A percentile compares a stretch with the other conserved stretches of the same genome.
Evolutionary conservation across 306 rosid species (phyloP).

Genomic region (Acacia confusa): DNA sequence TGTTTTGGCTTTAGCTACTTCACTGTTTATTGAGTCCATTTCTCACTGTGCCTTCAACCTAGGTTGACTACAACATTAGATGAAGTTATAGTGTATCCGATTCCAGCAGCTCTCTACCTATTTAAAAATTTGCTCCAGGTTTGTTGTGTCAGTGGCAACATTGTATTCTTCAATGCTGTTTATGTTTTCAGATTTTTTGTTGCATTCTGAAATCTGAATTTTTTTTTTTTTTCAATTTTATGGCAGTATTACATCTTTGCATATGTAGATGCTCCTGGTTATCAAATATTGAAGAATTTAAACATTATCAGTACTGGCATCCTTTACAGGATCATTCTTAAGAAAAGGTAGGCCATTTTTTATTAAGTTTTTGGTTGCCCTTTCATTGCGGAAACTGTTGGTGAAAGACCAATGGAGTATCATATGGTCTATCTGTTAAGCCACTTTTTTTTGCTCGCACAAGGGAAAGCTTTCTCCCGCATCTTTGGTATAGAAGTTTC

Average conservation of each 20-base stretch:
- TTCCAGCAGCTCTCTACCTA: constrained; percentile 90
- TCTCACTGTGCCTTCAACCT: constrained; percentile 33
- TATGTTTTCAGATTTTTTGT: constrained; percentile 12
- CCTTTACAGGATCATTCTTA: constrained; percentile 87
- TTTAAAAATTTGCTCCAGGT: constrained; percentile 97
- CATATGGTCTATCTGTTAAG: constrained; percentile 6
- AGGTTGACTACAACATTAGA: constrained; percentile 80
- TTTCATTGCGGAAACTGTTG: constrained; percentile 22
- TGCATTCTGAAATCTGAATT: constrained; percentile 32
- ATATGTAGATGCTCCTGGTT: constrained; percentile 96
- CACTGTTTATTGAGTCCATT: background rate
- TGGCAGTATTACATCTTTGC: constrained; percentile 96
- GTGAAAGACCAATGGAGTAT: constrained; percentile 12
- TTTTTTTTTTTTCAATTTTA: constrained; percentile 23
- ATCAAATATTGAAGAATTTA: constrained; percentile 88
- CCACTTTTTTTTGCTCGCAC: constrained; percentile 20
- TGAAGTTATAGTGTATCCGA: constrained; percentile 90
- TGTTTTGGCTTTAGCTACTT: constrained; percentile 19
- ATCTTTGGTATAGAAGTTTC: constrained; percentile 9
- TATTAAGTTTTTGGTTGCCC: constrained; percentile 8
- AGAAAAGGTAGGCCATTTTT: constrained; percentile 55
- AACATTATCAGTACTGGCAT: constrained; percentile 93
- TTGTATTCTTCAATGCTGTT: constrained; percentile 2
- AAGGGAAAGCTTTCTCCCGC: constrained; percentile 1
- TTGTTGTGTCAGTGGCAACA: constrained; percentile 27